These are phyloP conservation scores for Microbotryum lychnidis-dioicae DNA, from an alignment of 1,284 basidiomycete species.

Conservation along the genomic window DNA sequence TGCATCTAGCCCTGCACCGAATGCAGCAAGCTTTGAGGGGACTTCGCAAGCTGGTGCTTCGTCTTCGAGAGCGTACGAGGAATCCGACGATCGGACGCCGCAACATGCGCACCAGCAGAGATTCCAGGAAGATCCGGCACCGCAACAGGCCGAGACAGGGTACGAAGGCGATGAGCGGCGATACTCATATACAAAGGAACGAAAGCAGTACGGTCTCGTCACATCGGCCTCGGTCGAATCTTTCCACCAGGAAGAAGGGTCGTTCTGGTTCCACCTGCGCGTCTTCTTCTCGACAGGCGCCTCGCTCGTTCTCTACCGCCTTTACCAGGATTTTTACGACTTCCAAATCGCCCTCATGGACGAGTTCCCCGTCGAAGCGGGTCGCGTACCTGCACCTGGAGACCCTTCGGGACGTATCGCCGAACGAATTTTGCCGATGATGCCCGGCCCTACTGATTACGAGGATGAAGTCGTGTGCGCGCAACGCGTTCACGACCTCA, in stretches of 20 bases:
- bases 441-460: conserved; percentile 82
- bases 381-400: conserved; percentile 47
- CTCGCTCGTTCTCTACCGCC: conserved; percentile 80
- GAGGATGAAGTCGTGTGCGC: conserved; percentile 82
- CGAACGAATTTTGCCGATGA: conserved; percentile 77
- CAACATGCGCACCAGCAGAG: no score
- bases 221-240: conserved; percentile 84
- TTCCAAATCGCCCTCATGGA: conserved; percentile 87
- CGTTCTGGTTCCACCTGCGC: conserved; percentile 95
- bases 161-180: conserved; percentile 11
- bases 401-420: conserved; percentile 31
- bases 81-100: no score
- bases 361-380: conserved; percentile 80
- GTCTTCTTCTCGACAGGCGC: conserved; percentile 64
- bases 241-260: conserved; percentile 90
- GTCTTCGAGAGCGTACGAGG: no score
- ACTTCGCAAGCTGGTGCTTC: no score
- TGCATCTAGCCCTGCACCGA: no score
- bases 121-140: no score
- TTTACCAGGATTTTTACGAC: conserved; percentile 97
- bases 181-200: conserved; percentile 30
- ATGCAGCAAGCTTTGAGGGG: no score
- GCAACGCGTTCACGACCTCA: conserved; percentile 70
- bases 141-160: background rate
- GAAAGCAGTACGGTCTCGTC: conserved; percentile 55